Evolutionary conservation across 805 yeast species (phyloP).

Genomic region (Kuraishia borneana): DNA sequence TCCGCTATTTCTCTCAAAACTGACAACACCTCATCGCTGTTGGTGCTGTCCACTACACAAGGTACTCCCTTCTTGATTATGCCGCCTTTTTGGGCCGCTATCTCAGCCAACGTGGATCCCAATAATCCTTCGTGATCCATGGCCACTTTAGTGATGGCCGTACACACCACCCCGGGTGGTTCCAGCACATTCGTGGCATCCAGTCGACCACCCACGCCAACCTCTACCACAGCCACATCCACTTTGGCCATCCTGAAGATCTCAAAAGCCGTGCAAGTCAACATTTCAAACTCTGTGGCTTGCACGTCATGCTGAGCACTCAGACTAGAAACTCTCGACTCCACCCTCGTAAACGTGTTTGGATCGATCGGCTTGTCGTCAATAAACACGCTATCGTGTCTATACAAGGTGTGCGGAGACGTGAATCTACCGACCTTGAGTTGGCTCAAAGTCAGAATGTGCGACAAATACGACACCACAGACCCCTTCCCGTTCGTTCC

Average conservation of each 20-base stretch:
- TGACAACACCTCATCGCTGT: constrained; percentile 35
- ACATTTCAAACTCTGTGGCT: constrained; percentile 81
- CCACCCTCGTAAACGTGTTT: constrained; percentile 31
- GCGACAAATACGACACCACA: constrained; percentile 69
- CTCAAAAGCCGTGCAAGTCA: constrained; percentile 78
- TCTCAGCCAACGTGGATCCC: constrained; percentile 53
- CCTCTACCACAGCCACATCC: constrained; percentile 79
- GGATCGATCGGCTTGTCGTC: constrained; percentile 44
- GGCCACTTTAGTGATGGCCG: constrained; percentile 79
- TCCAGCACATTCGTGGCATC: constrained; percentile 75
- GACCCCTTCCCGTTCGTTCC: constrained; percentile 98
- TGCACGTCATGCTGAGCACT: constrained; percentile 32
- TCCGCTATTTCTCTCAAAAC: constrained; percentile 30
- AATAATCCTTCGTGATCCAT: constrained; percentile 74
- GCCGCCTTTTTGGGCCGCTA: constrained; percentile 81
- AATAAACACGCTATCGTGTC: constrained; percentile 68
- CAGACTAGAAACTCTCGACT: constrained; percentile 26
- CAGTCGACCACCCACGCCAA: constrained; percentile 82
- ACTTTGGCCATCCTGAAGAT: constrained; percentile 52
- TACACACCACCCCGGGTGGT: constrained; percentile 32
- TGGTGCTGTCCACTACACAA: constrained; percentile 64
- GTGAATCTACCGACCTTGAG: constrained; percentile 69
- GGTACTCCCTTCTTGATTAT: constrained; percentile 56
- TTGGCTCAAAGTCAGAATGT: constrained; percentile 39
- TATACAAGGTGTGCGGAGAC: constrained; percentile 71